These are phyloP conservation scores for Annulohypoxylon maeteangense DNA, from an alignment of 495 filamentous ascomycete species.

Conservation along the genomic window DNA sequence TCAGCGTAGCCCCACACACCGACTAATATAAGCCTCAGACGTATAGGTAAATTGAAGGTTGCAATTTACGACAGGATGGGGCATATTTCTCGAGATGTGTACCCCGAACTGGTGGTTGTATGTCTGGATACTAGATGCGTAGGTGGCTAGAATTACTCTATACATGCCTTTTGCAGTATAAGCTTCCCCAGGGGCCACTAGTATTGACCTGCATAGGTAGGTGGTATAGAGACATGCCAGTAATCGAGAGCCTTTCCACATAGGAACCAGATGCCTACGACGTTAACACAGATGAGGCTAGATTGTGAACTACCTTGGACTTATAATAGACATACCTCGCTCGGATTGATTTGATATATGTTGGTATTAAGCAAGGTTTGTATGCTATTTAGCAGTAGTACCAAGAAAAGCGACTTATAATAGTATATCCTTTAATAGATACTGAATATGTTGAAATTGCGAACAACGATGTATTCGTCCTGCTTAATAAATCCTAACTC, in stretches of 20 bases:
- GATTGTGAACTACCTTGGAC: background rate
- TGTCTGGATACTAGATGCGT: background rate
- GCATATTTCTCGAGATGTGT: constrained; percentile 7
- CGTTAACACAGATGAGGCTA: background rate
- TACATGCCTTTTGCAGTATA: too few relatives aligned
- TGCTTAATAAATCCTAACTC: background rate
- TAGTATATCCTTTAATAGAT: constrained; percentile 20
- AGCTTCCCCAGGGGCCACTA: too few relatives aligned
- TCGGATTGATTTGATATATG: background rate
- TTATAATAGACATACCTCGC: background rate
- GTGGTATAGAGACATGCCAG: background rate
- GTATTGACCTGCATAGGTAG: background rate
- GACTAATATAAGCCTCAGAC: background rate
- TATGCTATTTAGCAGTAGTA: background rate
- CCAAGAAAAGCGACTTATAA: background rate
- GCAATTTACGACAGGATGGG: background rate
- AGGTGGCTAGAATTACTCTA: background rate
- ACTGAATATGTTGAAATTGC: background rate
- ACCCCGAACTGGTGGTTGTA: background rate
- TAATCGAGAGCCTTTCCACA: background rate
- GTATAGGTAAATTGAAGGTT: background rate
- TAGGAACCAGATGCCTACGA: too few relatives aligned
- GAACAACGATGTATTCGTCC: background rate
- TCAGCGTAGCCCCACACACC: background rate
- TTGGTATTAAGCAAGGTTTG: background rate